Evolutionary conservation across 1,139 yeast genomes (phyloP), one percentile per base, ranked within the genome.

Genomic region (Fermentozyma sake): DNA sequence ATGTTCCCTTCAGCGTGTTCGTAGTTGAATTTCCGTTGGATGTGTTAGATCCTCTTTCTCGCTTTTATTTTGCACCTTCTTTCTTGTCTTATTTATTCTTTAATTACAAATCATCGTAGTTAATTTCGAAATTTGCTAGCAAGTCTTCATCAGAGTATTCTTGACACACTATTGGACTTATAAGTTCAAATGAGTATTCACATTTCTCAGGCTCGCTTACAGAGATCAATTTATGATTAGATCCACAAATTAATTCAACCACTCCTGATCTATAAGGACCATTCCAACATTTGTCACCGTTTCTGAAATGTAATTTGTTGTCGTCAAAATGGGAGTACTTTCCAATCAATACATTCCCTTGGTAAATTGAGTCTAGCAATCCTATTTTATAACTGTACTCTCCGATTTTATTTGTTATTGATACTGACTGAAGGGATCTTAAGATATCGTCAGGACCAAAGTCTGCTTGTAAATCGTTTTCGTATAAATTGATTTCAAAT

Each of bases 271-370:
- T 73, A 16, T 62, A 54, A 3, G 97, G 97, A 0, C 98, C 98
- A 50, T 87, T 85, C 96, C 98, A 91, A 55, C 99, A 93, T 47
- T 70, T 71, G 27, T 78, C 78, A n/a, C 99, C 99, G 18, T 65
- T 52, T 5, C 52, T 61, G 48, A 64, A 89, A 24, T 39, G 34
- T 25, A 66, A 38, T 16, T 57, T 54, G 12, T 78, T 52, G 7
- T 52, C 57, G 22, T 55, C 55, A 25, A 53, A 48, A 5, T 56
- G 46, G n/a, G 51, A 45, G 40, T 63, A 79, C 4, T 44, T 49
- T 2, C 94, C 94, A 30, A 84, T 68, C 24, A 67, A 58, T 0
- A 76, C 69, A 14, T 75, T 73, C 35, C 66, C 70, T 50, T 86
- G 95, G 30, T 63, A 60, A 7, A 83, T 61, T 4, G 73, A 54